Evolutionary conservation across 1,284 basidiomycete genomes (phyloP), one percentile per base, ranked within the genome.

Genomic region (Leccinum griseonigrum): DNA sequence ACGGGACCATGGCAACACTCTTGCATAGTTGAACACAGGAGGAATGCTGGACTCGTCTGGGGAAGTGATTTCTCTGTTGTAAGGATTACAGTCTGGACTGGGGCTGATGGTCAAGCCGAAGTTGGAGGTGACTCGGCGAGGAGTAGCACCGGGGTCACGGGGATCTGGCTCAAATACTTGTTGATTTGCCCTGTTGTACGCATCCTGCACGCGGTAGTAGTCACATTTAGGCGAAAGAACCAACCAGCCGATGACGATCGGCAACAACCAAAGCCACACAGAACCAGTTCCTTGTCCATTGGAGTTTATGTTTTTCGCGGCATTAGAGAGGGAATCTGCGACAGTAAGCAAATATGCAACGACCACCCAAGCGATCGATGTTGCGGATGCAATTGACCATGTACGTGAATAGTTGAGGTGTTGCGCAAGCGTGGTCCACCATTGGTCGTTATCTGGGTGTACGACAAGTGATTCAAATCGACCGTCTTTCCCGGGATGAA

Each of bases 301-400:
- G 1, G 13, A 77, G 59, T 26, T 3, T 52, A 29, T 1, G 56
- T 51, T 8, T 0, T n/a, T 18, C 3, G 36, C 73, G 58, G 26
- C 68, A 38, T 38, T 67, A 3, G 70, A 69, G 54, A 81, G 75
- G 8, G 77, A 76, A 58, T 78, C 74, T 11, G 74, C 65, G 7
- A 81, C 69, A 1, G 76, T 80, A 57, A 81, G 75, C 2, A 76
- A 29, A 61, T 77, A 81, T 2, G 81, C 80, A 11, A 81, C 62
- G 29, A 78, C 54, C 1, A 81, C 81, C 78, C 79, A 81, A 0
- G 65, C 56, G 22, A 80, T 77, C 4, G 75, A 77, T 9, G 74
- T 71, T 3, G 71, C 75, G 0, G 78, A 74, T 2, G 78, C 69
- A 11, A 79, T 75, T 0, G 77, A 77, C 79, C 79, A 82, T 8